These are phyloP conservation scores for Emmonsiellopsis sp. DNA, from an alignment of 2,329 filamentous ascomycete species.

Conservation along the genomic window DNA sequence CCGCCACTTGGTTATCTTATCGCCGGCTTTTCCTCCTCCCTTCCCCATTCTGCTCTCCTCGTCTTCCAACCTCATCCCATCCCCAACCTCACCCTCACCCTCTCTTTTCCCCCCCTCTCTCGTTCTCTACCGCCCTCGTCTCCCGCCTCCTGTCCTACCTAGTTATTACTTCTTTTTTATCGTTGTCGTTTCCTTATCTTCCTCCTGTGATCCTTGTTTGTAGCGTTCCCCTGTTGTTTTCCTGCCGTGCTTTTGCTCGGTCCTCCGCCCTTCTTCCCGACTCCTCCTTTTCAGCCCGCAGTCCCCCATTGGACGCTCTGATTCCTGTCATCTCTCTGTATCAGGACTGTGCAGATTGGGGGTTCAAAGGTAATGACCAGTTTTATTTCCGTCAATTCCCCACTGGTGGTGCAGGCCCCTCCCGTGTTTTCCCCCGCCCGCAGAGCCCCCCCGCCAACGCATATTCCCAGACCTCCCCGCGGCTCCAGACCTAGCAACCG, in stretches of 20 bases:
- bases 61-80: not conserved
- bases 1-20: too few relatives aligned
- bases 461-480: not conserved
- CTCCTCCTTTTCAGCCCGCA: not conserved
- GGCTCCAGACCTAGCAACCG: not conserved
- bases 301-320: not conserved
- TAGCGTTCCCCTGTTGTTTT: not conserved
- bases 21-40: not conserved
- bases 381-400: not conserved
- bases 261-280: not conserved
- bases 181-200: not conserved
- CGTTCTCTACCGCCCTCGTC: not conserved
- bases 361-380: not conserved
- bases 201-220: not conserved
- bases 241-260: not conserved
- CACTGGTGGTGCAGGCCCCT: not conserved
- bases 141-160: not conserved
- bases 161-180: not conserved
- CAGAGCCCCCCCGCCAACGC: not conserved
- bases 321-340: not conserved
- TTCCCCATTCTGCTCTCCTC: not conserved
- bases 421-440: not conserved
- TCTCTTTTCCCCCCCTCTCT: not conserved
- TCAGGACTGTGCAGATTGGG: not conserved
- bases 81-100: not conserved